Evolutionary conservation across 2,329 filamentous ascomycete genomes (phyloP).

Genomic region (Botrytis fabae): DNA sequence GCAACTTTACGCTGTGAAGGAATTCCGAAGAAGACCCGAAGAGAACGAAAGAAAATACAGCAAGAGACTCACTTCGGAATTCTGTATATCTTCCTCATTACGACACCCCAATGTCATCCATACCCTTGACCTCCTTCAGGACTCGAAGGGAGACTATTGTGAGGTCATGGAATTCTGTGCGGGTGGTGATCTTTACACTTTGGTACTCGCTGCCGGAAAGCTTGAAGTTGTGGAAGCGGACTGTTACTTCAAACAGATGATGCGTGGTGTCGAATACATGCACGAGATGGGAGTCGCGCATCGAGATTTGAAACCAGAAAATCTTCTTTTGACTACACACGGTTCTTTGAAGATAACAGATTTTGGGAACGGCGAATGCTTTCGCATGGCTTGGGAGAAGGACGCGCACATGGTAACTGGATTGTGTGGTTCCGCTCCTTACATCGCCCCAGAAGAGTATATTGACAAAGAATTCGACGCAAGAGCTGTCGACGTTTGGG

Average conservation of each 20-base stretch:
- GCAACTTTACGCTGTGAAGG: conserved; percentile 95
- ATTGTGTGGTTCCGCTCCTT: conserved; percentile 92
- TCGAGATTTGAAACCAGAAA: conserved; percentile 94
- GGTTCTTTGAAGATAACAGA: conserved; percentile 96
- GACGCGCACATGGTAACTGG: conserved; percentile 98
- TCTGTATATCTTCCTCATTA: conserved; percentile 96
- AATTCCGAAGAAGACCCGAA: conserved; percentile 90
- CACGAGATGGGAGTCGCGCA: conserved; percentile 99
- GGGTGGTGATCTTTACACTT: conserved; percentile 90
- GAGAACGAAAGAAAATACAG: conserved; percentile 98
- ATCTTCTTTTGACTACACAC: conserved; percentile 87
- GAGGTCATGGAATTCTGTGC: conserved; percentile 99
- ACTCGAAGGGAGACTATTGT: conserved; percentile 95
- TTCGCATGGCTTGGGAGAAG: conserved; percentile 99
- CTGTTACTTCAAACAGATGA: conserved; percentile 98
- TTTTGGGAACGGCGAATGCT: conserved; percentile 98
- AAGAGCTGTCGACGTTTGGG: conserved; percentile 97
- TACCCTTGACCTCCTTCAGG: conserved; percentile 90
- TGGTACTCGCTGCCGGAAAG: conserved; percentile 87
- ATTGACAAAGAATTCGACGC: conserved; percentile 94
- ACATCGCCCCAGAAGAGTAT: conserved; percentile 97
- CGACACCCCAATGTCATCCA: conserved; percentile 98
- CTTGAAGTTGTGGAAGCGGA: conserved; percentile 91
- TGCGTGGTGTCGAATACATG: conserved; percentile 98
- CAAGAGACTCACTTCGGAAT: conserved; percentile 94